Conservation (phyloP, 192 early-diverging fungal species). For the Coemansia sp. region DNA sequence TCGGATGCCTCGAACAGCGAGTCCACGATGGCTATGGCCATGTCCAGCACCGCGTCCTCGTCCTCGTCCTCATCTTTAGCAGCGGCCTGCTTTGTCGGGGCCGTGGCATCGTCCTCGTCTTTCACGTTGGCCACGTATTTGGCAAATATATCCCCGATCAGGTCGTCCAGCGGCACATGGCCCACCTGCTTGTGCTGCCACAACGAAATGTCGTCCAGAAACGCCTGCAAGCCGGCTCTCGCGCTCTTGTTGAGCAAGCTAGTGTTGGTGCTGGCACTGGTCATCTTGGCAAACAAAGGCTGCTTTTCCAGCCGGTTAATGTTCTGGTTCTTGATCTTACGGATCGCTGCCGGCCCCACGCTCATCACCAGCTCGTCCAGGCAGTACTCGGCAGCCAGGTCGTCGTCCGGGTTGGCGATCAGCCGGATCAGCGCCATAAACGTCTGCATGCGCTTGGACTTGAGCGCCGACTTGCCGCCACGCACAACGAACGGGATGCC, state of each 20-base stretch:
- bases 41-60: conserved; percentile 19
- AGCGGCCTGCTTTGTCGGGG: neutral
- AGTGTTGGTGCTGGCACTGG: conserved; percentile 1
- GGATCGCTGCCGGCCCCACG: conserved; percentile 14
- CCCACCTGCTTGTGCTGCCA: conserved; percentile 20
- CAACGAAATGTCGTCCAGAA: conserved; percentile 9
- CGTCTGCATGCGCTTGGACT: conserved; percentile 32
- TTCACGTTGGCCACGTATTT: conserved; percentile 13
- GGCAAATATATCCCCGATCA: conserved; percentile 17
- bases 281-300: conserved; percentile 7
- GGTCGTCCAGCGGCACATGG: conserved; percentile 2
- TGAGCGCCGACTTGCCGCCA: conserved; percentile 41
- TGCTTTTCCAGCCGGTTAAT: neutral
- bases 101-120: neutral
- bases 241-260: conserved; percentile 8
- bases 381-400: conserved; percentile 30
- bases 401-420: conserved; percentile 32
- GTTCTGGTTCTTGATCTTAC: conserved; percentile 1
- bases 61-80: neutral
- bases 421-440: conserved; percentile 40
- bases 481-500: conserved; percentile 43
- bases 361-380: conserved; percentile 20
- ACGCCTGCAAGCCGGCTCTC: conserved; percentile 16
- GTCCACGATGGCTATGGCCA: conserved; percentile 27
- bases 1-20: conserved; percentile 10